Base-by-base conservation (phyloP, 73 alveolate species). In the Diophrys appendiculata region DNA sequence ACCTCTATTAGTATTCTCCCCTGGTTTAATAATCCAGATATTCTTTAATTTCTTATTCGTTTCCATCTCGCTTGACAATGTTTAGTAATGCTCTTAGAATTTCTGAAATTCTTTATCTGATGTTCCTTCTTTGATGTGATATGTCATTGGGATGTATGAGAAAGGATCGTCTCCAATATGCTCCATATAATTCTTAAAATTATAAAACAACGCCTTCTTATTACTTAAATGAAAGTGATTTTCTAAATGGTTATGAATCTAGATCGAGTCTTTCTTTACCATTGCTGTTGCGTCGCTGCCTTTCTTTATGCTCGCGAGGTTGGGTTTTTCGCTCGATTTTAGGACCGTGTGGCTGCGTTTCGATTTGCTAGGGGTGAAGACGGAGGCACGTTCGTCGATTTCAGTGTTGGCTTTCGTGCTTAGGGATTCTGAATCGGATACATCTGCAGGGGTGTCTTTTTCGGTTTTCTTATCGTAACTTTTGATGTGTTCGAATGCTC, bases 1-100 rank as follows among this genome's bases (percentile, higher is more conserved):
- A 2, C 98, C 98, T 88, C 98, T 82, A 70, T 93, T 93, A n/a
- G 98, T 83, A 56, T 86, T 83, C 71, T 93, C 98, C 1, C 98
- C 98, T 0, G 98, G 98, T 54, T 93, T 93, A 22, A 93, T 76
- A 29, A 93, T 93, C 97, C 98, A 93, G 65, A 93, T 77, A 72
- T 85, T 85, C 22, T 75, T 43, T 11, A 5, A 11, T 18, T 43
- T 43, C n/a, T 5, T 5, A 43, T 43, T 54, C 76, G 30, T 67
- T 67, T 23, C 55, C 60, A 43, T 43, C 60, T 43, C n/a, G 5
- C 18, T 43, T 43, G 18, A 1, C 22, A 43, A 18, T 43, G 5
- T 11, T 43, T 43, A 5, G 18, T 43, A 43, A 18, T 43, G 18
- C 18, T 43, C 60, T 11, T n/a, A n/a, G n/a, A 43, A 43, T 43